Percentiles rank a stretch among this genome's conserved stretches.
Evolutionary conservation across 805 yeast genomes (phyloP).

Genomic region (Candida succiphila): DNA sequence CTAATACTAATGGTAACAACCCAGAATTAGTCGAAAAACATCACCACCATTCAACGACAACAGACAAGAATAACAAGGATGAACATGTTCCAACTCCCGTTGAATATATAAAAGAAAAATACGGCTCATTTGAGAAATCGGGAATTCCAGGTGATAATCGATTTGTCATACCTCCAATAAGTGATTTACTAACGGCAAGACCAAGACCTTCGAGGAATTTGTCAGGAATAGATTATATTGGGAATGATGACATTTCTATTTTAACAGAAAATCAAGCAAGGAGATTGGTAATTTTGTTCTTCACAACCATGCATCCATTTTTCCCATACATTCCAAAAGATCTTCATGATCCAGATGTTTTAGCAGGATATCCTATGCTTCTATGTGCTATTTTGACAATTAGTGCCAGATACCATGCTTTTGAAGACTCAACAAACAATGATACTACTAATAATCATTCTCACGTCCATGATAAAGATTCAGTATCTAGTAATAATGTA

Average conservation of each 20-base stretch:
- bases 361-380: conserved; percentile 74
- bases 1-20: background rate
- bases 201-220: conserved; percentile 38
- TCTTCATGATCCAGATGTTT: conserved; percentile 50
- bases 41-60: background rate
- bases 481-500: conserved; percentile 5
- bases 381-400: conserved; percentile 75
- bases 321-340: conserved; percentile 81
- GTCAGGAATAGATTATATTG: conserved; percentile 57
- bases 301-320: conserved; percentile 76
- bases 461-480: background rate
- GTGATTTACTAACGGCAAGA: conserved; percentile 29
- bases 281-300: conserved; percentile 48
- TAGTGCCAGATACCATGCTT: conserved; percentile 65
- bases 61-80: background rate
- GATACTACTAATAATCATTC: conserved; percentile 4
- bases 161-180: conserved; percentile 33
- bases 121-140: no score
- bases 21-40: background rate
- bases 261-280: conserved; percentile 56
- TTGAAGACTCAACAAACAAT: conserved; percentile 20
- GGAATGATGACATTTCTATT: conserved; percentile 29
- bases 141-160: conserved; percentile 18
- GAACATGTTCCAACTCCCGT: background rate
- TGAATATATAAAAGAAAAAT: no score